A percentile compares a stretch with the other conserved stretches of the same genome.
Conservation (phyloP, 1,284 basidiomycete species). For the Gastroboletus turbinatus region DNA sequence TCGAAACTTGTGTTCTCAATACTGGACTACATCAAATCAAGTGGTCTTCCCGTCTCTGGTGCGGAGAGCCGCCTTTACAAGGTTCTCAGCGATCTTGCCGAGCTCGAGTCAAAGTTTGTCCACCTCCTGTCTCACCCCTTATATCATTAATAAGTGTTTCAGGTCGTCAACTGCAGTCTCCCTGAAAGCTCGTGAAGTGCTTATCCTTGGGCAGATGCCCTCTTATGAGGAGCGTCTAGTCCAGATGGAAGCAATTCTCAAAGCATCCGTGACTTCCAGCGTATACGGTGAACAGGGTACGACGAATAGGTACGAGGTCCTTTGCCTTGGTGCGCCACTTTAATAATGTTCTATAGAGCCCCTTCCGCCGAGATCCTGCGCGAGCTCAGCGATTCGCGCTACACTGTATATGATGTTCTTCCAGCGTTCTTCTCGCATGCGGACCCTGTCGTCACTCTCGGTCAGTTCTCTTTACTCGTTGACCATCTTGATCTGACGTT, state of each 20-base stretch:
- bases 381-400: slow-evolving; percentile 94
- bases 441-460: slow-evolving; percentile 83
- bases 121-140: neutral
- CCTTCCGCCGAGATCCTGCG: slow-evolving; percentile 87
- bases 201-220: slow-evolving; percentile 95
- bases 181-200: slow-evolving; percentile 95
- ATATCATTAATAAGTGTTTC: slow-evolving; percentile 8
- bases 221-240: slow-evolving; percentile 91
- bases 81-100: slow-evolving; percentile 78
- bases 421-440: slow-evolving; percentile 92
- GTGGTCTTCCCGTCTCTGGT: slow-evolving; percentile 70
- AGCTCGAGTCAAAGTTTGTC: slow-evolving; percentile 80
- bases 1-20: slow-evolving; percentile 84
- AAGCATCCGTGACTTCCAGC: slow-evolving; percentile 81
- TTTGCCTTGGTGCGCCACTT: neutral
- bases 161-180: slow-evolving; percentile 87
- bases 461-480: slow-evolving; percentile 40
- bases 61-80: slow-evolving; percentile 68
- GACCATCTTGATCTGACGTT: slow-evolving; percentile 6
- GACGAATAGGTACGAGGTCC: slow-evolving; percentile 50
- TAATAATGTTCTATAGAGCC: slow-evolving; percentile 41
- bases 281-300: slow-evolving; percentile 87
- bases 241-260: slow-evolving; percentile 95
- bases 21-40: slow-evolving; percentile 86
- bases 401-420: slow-evolving; percentile 96